These are phyloP conservation scores for Daldinia sp. DNA, from an alignment of 2,329 filamentous ascomycete genomes.

Conservation along the genomic window DNA sequence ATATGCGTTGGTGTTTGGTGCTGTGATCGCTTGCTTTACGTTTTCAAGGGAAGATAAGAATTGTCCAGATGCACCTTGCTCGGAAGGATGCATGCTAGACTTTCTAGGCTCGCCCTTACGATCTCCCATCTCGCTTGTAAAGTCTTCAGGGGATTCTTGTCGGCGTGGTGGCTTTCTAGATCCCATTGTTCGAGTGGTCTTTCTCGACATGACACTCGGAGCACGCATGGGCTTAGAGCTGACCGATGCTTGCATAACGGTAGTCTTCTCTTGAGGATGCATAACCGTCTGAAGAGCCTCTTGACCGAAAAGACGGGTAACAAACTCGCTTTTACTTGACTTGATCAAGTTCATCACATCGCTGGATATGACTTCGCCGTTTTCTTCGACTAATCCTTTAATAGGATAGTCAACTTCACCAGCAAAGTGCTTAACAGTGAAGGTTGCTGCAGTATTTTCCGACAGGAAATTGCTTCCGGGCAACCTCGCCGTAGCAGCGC, in stretches of 20 bases:
- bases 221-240: constrained; percentile 93
- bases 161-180: constrained; percentile 50
- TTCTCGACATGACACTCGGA: constrained; percentile 89
- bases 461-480: constrained; percentile 91
- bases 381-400: constrained; percentile 89
- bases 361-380: constrained; percentile 93
- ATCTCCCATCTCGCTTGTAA: constrained; percentile 61
- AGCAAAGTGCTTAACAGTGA: constrained; percentile 94
- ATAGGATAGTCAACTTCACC: constrained; percentile 95
- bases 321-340: constrained; percentile 86
- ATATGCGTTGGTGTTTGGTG: constrained; percentile 87
- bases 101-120: constrained; percentile 46
- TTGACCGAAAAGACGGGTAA: constrained; percentile 92
- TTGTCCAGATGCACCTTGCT: constrained; percentile 91
- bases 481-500: constrained; percentile 75
- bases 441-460: constrained; percentile 79
- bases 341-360: constrained; percentile 95
- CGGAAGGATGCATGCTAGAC: constrained; percentile 57
- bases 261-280: constrained; percentile 89
- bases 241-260: constrained; percentile 94
- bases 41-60: constrained; percentile 90
- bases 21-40: constrained; percentile 84
- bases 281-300: constrained; percentile 90
- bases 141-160: constrained; percentile 56
- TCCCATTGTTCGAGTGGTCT: constrained; percentile 58